Base-by-base conservation (phyloP, 768 basidiomycete genomes). In the Kwoniella shandongensis region DNA sequence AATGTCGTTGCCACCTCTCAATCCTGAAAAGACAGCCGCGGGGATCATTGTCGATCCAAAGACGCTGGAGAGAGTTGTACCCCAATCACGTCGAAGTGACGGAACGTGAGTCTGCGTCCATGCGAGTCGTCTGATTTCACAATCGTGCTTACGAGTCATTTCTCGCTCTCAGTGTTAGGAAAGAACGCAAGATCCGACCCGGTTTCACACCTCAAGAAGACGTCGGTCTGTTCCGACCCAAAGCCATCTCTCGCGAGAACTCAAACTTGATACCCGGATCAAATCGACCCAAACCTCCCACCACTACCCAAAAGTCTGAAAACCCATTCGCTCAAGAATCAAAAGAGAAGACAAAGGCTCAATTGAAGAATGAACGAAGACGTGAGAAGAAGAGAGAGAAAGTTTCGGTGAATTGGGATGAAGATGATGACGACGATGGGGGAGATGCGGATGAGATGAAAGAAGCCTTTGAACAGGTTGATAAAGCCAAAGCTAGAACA, bases 191-290 rank as follows among this genome's bases (percentile, higher is more conserved):
- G 79, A 86, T 97, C 62, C 82, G 92, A 25, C 92, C 91, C 2
- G 92, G 92, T 0, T 97, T 87, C 78, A 94, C 90, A 4, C 92
- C 92, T 0, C 90, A 92, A 77, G 92, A 97, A 76, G 92, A 97
- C 77, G 83, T 93, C 7, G 82, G 83, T n/a, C 85, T 86, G 45
- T 97, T 92, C 77, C 83, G 89, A 51, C 84, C 88, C 39, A 83
- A 85, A 42, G 40, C 50, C 32, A 41, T 44, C 36, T 84, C 85
- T 71, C 82, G 85, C 62, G 62, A 81, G 1, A 42, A 2, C 77
- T 88, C 4, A 85, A 88, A 29, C 87, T 88, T 74, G 87, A 88
- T n/a, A 86, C 89, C 54, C 88, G 91, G 41, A 89, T 89, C 88
- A 78, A 81, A 12, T 82, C 88, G 25, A 83, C 87, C 13, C 77